Evolutionary conservation across 2,329 filamentous ascomycete species (phyloP), one percentile per base, ranked within the genome.

Genomic region (Clarireedia homoeocarpa): DNA sequence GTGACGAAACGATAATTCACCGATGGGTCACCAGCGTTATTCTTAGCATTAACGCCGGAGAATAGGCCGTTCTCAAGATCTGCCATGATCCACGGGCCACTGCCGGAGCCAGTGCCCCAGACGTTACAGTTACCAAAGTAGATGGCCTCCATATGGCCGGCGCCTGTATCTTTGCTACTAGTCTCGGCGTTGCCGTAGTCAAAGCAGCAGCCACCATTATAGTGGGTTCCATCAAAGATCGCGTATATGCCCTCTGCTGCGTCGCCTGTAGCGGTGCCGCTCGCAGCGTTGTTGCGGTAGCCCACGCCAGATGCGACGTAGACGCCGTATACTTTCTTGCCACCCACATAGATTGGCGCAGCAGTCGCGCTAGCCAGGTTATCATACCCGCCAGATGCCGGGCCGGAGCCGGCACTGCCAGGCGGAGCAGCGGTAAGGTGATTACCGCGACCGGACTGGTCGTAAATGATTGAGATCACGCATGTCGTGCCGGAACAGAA

Each of bases 51-150:
- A 0, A 52, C 9, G 14, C 82, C 83, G 0, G 82, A 83, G 71
- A 85, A 86, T 2, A 87, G 70, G 3, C 81, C 80, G 59, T 86
- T 85, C 66, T 87, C 84, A 0, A 87, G 75, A 68, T 87, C 84
- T 0, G 82, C 83, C 82, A 86, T 85, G 62, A 86, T 66, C 84
- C 83, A 86, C 0, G 84, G 84, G 0, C 84, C 83, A 45, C 62
- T 75, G 46, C 82, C 83, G 4, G 78, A 55, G 7, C 84, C 83
- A 6, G 67, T 69, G 17, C 83, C 83, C 79, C 80, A 84, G 61
- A 58, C 57, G 0, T 73, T 81, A 66, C 65, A 77, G 66, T 72
- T 71, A 1, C 84, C 83, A 62, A 75, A 86, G 74, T 86, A 86
- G 57, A 86, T 80, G 54, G 83, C 80, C 65, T 87, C 84, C 83